A percentile compares a stretch with the other conserved stretches of the same genome.
phyloP scores from a whole-genome alignment of 1,284 basidiomycete genomes.

The Cryptococcus sp. region DNA sequence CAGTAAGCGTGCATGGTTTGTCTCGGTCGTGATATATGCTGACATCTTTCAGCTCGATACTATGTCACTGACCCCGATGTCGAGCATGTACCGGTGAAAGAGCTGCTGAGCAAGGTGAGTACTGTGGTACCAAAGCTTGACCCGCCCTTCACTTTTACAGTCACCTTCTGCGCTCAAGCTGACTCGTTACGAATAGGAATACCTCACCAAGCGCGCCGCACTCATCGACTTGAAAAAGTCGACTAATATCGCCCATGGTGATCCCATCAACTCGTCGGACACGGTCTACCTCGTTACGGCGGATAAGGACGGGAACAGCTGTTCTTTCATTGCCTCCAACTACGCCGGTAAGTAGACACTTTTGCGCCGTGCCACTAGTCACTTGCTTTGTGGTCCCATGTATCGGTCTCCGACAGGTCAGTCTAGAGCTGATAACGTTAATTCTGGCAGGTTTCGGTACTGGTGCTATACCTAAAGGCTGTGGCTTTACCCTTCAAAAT shows the following conservation, averaged over 20 bases:
- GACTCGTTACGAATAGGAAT: conserved; percentile 59
- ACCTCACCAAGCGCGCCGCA: conserved; percentile 75
- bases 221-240: conserved; percentile 71
- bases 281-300: conserved; percentile 90
- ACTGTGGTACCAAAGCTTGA: background rate
- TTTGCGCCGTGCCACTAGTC: too few species aligned
- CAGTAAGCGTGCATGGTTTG: conserved; percentile 38
- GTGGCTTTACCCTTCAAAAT: conserved; percentile 95
- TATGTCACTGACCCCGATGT: conserved; percentile 86
- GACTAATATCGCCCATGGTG: conserved; percentile 65
- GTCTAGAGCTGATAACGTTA: background rate
- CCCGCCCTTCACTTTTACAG: background rate
- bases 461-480: conserved; percentile 81
- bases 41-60: conserved; percentile 60
- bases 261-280: conserved; percentile 65
- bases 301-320: conserved; percentile 89
- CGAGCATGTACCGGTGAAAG: conserved; percentile 69
- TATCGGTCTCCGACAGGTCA: background rate
- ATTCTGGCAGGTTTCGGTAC: conserved; percentile 56
- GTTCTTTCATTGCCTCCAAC: conserved; percentile 86
- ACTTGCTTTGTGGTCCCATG: background rate
- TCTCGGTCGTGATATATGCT: background rate
- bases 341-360: conserved; percentile 64
- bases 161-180: background rate
- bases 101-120: conserved; percentile 74